Evolutionary conservation across 2,329 filamentous ascomycete genomes (phyloP).

Genomic region (Exophiala sp.): DNA sequence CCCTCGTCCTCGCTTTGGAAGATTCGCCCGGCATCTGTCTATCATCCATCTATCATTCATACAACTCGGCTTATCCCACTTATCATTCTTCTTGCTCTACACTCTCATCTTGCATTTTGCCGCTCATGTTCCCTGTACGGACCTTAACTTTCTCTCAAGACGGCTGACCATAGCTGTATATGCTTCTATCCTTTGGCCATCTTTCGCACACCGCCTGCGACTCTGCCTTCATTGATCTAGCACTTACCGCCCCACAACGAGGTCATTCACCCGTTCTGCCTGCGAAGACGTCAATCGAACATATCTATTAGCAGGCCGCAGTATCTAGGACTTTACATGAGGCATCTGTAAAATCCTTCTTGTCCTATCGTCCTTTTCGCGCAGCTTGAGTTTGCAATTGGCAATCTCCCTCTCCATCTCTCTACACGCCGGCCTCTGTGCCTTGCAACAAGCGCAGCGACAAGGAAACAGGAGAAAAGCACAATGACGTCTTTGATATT

Average conservation of each 20-base stretch:
- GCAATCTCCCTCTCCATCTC: too few relatives aligned
- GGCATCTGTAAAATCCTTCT: too few relatives aligned
- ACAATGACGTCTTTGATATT: conserved; percentile 29
- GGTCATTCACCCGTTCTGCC: neutral
- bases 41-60: neutral
- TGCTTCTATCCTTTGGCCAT: too few relatives aligned
- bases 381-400: too few relatives aligned
- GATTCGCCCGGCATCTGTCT: neutral
- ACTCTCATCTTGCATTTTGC: neutral
- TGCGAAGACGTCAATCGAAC: neutral
- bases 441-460: too few relatives aligned
- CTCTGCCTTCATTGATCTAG: neutral
- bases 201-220: neutral
- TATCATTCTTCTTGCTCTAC: neutral
- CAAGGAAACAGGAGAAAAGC: neutral
- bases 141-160: too few relatives aligned
- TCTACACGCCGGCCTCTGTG: too few relatives aligned
- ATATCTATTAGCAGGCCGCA: conserved; percentile 1
- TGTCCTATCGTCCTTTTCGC: too few relatives aligned
- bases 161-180: too few relatives aligned
- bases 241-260: neutral
- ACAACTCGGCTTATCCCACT: neutral
- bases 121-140: too few relatives aligned
- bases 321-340: neutral
- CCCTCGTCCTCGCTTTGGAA: neutral